Percentiles rank a stretch among this genome's conserved stretches.
phyloP scores from a whole-genome alignment of 2,329 filamentous ascomycete species.

The Fusarium verticillioides region DNA sequence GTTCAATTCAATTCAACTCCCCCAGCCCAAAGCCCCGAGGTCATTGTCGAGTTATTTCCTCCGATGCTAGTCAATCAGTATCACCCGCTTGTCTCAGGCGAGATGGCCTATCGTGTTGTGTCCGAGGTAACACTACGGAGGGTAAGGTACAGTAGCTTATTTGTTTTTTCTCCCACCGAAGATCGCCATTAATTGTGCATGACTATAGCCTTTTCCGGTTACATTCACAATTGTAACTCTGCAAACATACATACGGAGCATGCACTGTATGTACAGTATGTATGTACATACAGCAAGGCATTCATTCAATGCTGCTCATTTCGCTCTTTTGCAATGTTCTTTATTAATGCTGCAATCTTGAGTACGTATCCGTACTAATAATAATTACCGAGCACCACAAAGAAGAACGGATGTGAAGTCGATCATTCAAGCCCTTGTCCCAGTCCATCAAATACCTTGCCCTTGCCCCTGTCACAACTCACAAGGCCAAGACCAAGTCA shows the following conservation, averaged over 20 bases:
- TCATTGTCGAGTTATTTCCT: slow-evolving; percentile 8
- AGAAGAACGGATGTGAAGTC: slow-evolving; percentile 1
- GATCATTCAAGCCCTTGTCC: slow-evolving; percentile 31
- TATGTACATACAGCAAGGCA: not conserved
- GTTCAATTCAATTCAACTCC: not conserved
- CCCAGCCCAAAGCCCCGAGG: not conserved
- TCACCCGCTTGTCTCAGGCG: slow-evolving; percentile 25
- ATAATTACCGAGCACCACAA: not conserved
- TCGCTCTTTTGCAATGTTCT: not conserved
- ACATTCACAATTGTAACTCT: not conserved
- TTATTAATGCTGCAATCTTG: slow-evolving; percentile 4
- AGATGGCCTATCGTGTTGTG: not conserved
- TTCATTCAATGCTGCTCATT: not conserved
- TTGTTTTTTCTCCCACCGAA: slow-evolving; percentile 1
- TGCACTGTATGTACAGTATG: not conserved
- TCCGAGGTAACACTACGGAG: not conserved
- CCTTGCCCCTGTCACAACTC: not conserved
- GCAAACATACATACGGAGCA: not conserved
- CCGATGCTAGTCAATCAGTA: slow-evolving; percentile 14
- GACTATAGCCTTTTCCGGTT: not conserved
- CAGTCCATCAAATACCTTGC: slow-evolving; percentile 10
- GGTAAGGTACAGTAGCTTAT: not conserved
- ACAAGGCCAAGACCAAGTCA: not conserved
- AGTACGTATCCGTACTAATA: not conserved
- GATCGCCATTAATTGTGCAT: slow-evolving; percentile 13